Percentiles rank a stretch among this genome's conserved stretches.
phyloP scores from a whole-genome alignment of 1,284 basidiomycete species.

The Pisolithus thermaeus region DNA sequence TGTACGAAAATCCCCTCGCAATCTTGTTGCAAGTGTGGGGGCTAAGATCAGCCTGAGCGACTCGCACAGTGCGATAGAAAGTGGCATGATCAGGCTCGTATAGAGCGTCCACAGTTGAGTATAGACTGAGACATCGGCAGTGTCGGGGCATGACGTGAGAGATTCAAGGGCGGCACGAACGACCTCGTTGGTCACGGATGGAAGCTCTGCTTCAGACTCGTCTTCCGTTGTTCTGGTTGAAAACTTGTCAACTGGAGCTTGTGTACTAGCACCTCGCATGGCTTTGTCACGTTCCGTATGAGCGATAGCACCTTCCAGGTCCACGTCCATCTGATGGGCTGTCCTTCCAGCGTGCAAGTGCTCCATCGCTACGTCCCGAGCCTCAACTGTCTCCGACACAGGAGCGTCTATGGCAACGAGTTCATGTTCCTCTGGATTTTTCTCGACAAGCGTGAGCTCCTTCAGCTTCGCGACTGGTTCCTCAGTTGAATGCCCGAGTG shows the following conservation, averaged over 20 bases:
- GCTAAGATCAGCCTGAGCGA: constrained; percentile 96
- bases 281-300: constrained; percentile 29
- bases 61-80: constrained; percentile 91
- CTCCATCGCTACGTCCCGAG: constrained; percentile 24
- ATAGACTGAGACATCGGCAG: constrained; percentile 55
- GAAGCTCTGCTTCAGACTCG: constrained; percentile 34
- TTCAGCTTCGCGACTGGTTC: constrained; percentile 81
- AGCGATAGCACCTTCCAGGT: constrained; percentile 45
- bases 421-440: constrained; percentile 33
- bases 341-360: constrained; percentile 28
- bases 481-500: constrained; percentile 80
- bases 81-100: constrained; percentile 83
- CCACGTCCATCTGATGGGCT: constrained; percentile 27
- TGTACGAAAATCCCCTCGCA: constrained; percentile 96
- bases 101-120: constrained; percentile 84
- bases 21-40: constrained; percentile 89
- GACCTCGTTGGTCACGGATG: constrained; percentile 24
- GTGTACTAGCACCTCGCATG: constrained; percentile 10
- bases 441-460: constrained; percentile 73
- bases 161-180: constrained; percentile 62
- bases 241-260: constrained; percentile 13
- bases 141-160: constrained; percentile 26
- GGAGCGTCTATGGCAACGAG: constrained; percentile 46
- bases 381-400: constrained; percentile 18
- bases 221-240: constrained; percentile 29